phyloP scores from a whole-genome alignment of 257 asterid species.

The Solanum virginianum region DNA sequence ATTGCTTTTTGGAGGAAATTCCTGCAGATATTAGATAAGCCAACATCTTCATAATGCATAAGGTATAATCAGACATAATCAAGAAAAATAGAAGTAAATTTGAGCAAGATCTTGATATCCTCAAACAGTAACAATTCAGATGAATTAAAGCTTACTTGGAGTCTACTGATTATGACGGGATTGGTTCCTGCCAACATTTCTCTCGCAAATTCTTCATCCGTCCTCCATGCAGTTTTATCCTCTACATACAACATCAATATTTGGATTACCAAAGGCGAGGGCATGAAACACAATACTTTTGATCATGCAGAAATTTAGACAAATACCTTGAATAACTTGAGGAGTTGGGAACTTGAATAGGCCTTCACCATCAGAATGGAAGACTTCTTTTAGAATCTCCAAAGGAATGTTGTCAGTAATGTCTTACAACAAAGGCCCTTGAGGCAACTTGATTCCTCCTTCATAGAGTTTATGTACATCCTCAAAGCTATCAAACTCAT shows the following conservation, averaged over 20 bases:
- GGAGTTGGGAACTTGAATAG: slow-evolving; percentile 49
- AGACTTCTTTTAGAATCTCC: slow-evolving; percentile 42
- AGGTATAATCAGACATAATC: not conserved
- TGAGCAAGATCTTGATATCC: not conserved
- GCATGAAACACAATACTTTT: not conserved
- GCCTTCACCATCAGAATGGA: slow-evolving; percentile 51
- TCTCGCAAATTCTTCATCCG: slow-evolving; percentile 74
- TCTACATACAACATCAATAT: slow-evolving; percentile 7
- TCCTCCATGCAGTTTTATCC: slow-evolving; percentile 58
- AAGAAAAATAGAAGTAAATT: not conserved
- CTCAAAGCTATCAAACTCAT: not conserved
- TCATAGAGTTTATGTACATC: not conserved
- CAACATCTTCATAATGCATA: not conserved
- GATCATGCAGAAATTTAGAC: not conserved
- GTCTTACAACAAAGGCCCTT: slow-evolving; percentile 19
- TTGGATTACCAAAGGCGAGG: not conserved
- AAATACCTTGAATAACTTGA: slow-evolving; percentile 46
- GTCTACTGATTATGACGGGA: slow-evolving; percentile 50
- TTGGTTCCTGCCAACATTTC: slow-evolving; percentile 8
- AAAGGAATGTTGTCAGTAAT: slow-evolving; percentile 36
- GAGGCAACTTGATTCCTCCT: slow-evolving; percentile 9
- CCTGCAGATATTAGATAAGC: slow-evolving; percentile 17
- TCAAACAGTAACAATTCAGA: not conserved
- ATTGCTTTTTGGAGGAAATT: slow-evolving; percentile 3
- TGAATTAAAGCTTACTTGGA: slow-evolving; percentile 31